Conservation (phyloP, 2,329 filamentous ascomycete genomes). For the Diplodia mutila region DNA sequence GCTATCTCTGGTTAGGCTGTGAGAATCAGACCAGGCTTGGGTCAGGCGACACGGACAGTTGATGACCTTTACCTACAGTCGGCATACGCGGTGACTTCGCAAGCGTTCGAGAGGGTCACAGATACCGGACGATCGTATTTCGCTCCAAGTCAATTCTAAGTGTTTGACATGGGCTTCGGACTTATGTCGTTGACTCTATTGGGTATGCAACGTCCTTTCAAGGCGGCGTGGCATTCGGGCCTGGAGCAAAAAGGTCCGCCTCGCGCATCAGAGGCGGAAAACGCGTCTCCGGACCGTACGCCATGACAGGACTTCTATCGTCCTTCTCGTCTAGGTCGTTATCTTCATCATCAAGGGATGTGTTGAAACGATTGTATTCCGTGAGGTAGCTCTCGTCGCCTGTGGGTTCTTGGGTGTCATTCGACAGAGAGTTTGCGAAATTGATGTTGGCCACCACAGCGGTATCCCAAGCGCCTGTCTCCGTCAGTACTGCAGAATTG, state of each 20-base stretch:
- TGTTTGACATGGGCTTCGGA: background rate
- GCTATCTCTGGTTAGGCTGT: background rate
- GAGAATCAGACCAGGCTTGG: background rate
- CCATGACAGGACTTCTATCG: background rate
- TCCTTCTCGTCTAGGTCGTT: background rate
- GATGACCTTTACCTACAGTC: background rate
- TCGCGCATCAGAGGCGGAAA: background rate
- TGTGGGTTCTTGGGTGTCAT: background rate
- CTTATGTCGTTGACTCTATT: background rate
- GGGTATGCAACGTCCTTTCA: background rate
- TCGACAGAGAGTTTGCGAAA: background rate
- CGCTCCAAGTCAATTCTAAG: background rate
- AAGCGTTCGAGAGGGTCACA: background rate
- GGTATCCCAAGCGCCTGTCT: background rate
- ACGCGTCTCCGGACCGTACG: background rate
- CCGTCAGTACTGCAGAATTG: background rate
- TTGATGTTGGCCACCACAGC: background rate
- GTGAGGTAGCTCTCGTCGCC: slow-evolving; percentile 3
- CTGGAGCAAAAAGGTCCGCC: background rate
- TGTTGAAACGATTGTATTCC: slow-evolving; percentile 4
- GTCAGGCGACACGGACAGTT: background rate
- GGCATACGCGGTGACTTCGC: background rate
- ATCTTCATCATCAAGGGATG: background rate
- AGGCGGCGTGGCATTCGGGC: background rate
- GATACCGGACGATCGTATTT: background rate